Evolutionary conservation across 441 rosid genomes (phyloP).

Genomic region (Cnidoscolus chayamansa): DNA sequence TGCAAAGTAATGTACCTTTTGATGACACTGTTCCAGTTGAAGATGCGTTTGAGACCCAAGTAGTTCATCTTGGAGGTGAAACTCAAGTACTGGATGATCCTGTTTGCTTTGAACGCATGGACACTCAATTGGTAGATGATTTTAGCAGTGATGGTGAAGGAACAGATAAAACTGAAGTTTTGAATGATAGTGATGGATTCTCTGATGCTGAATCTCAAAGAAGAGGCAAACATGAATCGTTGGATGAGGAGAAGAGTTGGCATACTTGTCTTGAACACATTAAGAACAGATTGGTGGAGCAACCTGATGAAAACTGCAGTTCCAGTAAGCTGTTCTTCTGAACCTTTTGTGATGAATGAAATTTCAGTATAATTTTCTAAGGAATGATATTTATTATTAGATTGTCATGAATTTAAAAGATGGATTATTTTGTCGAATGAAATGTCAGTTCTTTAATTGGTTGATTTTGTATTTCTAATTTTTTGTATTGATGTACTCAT

Average conservation of each 20-base stretch:
- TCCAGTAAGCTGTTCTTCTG: constrained; percentile 29
- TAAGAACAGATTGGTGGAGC: constrained; percentile 23
- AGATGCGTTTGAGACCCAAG: constrained; percentile 57
- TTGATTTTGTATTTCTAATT: background rate
- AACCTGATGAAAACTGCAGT: constrained; percentile 19
- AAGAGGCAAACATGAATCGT: constrained; percentile 21
- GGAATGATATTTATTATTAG: background rate
- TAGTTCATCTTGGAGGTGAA: constrained; percentile 39
- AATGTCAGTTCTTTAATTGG: background rate
- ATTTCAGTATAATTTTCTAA: background rate
- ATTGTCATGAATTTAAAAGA: background rate
- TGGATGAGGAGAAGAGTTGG: constrained; percentile 18
- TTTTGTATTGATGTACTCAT: background rate
- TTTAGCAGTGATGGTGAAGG: constrained; percentile 41
- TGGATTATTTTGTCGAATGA: background rate
- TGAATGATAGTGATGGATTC: constrained; percentile 33
- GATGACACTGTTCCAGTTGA: constrained; percentile 37
- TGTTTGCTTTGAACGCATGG: constrained; percentile 31
- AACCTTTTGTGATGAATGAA: constrained; percentile 8
- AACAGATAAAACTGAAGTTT: constrained; percentile 39
- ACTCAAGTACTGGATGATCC: constrained; percentile 43
- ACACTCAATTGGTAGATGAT: constrained; percentile 46
- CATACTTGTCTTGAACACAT: constrained; percentile 12
- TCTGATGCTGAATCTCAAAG: constrained; percentile 29
- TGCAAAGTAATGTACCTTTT: constrained; percentile 27